A percentile compares a stretch with the other conserved stretches of the same genome.
Conservation (phyloP, 768 basidiomycete genomes). For the Russula vinacea region DNA sequence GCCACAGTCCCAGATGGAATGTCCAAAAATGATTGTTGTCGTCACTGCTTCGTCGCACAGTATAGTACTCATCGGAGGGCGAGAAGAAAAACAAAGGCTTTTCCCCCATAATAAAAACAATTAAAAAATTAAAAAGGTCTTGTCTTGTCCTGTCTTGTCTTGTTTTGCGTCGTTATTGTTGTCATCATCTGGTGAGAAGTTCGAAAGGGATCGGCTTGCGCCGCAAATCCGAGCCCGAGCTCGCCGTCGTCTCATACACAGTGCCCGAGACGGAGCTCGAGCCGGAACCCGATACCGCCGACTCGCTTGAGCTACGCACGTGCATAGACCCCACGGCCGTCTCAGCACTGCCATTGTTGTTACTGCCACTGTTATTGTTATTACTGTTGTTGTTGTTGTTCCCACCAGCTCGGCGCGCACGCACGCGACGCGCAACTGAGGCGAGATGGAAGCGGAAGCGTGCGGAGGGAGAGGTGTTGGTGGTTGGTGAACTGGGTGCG, state of each 20-base stretch:
- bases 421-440: conserved; percentile 21
- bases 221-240: conserved; percentile 38
- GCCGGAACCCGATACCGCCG: not conserved
- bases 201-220: conserved; percentile 64
- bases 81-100: too few relatives aligned
- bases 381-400: not conserved
- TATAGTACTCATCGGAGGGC: too few relatives aligned
- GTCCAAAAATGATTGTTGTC: not conserved
- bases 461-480: conserved; percentile 22
- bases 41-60: not conserved
- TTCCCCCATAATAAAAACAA: too few relatives aligned
- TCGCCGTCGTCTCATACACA: not conserved
- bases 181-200: too few relatives aligned
- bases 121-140: not conserved
- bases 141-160: not conserved
- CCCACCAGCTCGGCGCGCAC: conserved; percentile 2
- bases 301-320: conserved; percentile 19
- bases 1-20: not conserved
- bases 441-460: conserved; percentile 34
- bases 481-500: conserved; percentile 21
- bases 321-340: not conserved
- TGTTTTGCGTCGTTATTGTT: too few relatives aligned
- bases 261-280: too few relatives aligned
- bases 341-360: too few relatives aligned
- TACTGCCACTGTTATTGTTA: not conserved